Percentiles rank a stretch among this genome's conserved stretches.
Evolutionary conservation across 352 stramenopile genomes (phyloP).

Genomic region (Phytophthora crassamura): DNA sequence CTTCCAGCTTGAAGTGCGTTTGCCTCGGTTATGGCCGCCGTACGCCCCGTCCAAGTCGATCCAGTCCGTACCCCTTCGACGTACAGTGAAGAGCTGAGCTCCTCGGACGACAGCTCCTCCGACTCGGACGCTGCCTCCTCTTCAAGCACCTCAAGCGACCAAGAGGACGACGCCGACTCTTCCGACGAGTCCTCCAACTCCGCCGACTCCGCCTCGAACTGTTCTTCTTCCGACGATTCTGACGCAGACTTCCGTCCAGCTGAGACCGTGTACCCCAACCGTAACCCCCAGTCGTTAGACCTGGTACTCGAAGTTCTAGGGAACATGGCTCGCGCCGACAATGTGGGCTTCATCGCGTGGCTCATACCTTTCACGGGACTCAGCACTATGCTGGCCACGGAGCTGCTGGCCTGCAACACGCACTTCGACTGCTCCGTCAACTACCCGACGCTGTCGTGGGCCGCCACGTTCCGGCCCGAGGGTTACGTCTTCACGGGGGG

Average conservation of each 20-base stretch:
- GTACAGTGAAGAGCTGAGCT: slow-evolving; percentile 15
- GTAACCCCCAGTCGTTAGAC: neutral
- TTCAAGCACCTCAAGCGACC: slow-evolving; percentile 16
- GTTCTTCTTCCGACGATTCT: slow-evolving; percentile 4
- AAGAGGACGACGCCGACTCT: slow-evolving; percentile 20
- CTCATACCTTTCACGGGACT: slow-evolving; percentile 78
- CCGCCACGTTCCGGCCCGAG: slow-evolving; percentile 78
- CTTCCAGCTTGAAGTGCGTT: slow-evolving; percentile 15
- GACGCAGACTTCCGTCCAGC: slow-evolving; percentile 21
- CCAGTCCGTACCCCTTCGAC: neutral
- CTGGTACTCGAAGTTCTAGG: slow-evolving; percentile 22
- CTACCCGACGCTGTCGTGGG: slow-evolving; percentile 88
- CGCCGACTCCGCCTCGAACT: slow-evolving; percentile 16
- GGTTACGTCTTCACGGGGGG: slow-evolving; percentile 72
- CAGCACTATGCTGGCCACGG: slow-evolving; percentile 76
- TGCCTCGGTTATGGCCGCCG: slow-evolving; percentile 21
- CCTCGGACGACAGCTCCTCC: slow-evolving; percentile 14
- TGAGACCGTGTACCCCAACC: slow-evolving; percentile 1
- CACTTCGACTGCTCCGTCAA: slow-evolving; percentile 80
- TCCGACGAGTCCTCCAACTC: slow-evolving; percentile 1
- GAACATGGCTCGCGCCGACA: slow-evolving; percentile 48
- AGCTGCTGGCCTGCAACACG: slow-evolving; percentile 66
- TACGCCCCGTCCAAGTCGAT: slow-evolving; percentile 17
- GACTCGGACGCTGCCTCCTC: slow-evolving; percentile 15
- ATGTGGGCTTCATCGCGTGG: slow-evolving; percentile 70